Conservation (phyloP, 305 asterid species). For the Fraxinus baroniana region DNA sequence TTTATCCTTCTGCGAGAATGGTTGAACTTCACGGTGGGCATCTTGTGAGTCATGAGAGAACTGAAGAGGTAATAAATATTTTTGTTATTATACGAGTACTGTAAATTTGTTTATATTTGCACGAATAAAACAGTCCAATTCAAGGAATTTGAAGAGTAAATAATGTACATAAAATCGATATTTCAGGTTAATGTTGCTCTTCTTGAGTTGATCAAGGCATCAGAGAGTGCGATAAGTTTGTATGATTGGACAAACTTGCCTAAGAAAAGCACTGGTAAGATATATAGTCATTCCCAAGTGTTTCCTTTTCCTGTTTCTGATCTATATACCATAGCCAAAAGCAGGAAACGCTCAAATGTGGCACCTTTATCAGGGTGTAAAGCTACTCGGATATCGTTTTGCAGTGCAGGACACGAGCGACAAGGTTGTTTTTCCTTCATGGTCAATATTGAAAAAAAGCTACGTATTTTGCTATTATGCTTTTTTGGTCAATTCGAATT, state of each 20-base stretch:
- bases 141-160: background rate
- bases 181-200: constrained; percentile 82
- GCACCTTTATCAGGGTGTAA: constrained; percentile 39
- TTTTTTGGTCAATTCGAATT: constrained; percentile 47
- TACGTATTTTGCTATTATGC: constrained; percentile 39
- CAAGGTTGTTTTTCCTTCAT: constrained; percentile 39
- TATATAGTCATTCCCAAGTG: constrained; percentile 13
- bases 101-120: background rate
- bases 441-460: constrained; percentile 44
- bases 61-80: constrained; percentile 64
- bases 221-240: constrained; percentile 37
- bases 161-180: background rate
- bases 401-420: constrained; percentile 23
- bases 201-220: constrained; percentile 67
- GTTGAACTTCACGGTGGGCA: constrained; percentile 94
- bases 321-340: background rate
- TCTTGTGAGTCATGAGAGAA: constrained; percentile 90
- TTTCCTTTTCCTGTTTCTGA: background rate
- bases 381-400: constrained; percentile 32
- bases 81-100: background rate
- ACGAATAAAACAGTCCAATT: background rate
- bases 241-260: constrained; percentile 72
- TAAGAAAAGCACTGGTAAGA: constrained; percentile 53
- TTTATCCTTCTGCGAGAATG: constrained; percentile 84
- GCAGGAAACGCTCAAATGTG: background rate